Evolutionary conservation across 2,329 filamentous ascomycete genomes (phyloP).

Genomic region (Fusarium papillatum): DNA sequence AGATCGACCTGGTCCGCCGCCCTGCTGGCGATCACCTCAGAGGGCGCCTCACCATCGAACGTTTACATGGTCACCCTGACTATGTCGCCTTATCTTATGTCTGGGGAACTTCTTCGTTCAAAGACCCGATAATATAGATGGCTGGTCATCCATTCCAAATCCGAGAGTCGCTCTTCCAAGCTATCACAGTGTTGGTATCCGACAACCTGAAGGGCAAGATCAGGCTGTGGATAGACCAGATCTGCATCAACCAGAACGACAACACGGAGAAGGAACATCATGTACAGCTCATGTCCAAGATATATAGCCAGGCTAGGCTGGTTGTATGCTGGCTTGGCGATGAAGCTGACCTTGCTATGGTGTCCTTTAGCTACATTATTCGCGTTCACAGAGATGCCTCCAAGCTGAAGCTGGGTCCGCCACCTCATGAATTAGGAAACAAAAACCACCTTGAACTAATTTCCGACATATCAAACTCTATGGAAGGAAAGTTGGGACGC

Average conservation of each 20-base stretch:
- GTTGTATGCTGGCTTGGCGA: neutral
- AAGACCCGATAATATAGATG: neutral
- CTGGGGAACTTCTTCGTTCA: neutral
- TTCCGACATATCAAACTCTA: no score
- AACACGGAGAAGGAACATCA: neutral
- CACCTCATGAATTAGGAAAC: neutral
- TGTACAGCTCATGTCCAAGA: neutral
- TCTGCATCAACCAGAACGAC: neutral
- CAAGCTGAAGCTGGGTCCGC: neutral
- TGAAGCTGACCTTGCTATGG: neutral
- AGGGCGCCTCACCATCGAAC: neutral
- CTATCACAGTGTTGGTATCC: neutral
- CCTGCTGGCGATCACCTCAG: neutral
- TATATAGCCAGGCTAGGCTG: neutral
- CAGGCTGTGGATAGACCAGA: neutral
- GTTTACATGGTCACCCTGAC: neutral
- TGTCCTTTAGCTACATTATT: neutral
- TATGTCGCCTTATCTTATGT: neutral
- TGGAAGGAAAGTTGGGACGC: neutral
- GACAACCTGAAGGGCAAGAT: neutral
- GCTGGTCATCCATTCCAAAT: neutral
- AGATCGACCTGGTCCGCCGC: neutral
- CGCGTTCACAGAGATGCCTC: fast-evolving
- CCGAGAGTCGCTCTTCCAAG: neutral
- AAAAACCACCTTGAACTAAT: no score